phyloP scores from a whole-genome alignment of 345 rosid genomes.

The Arabidopsis suecica region DNA sequence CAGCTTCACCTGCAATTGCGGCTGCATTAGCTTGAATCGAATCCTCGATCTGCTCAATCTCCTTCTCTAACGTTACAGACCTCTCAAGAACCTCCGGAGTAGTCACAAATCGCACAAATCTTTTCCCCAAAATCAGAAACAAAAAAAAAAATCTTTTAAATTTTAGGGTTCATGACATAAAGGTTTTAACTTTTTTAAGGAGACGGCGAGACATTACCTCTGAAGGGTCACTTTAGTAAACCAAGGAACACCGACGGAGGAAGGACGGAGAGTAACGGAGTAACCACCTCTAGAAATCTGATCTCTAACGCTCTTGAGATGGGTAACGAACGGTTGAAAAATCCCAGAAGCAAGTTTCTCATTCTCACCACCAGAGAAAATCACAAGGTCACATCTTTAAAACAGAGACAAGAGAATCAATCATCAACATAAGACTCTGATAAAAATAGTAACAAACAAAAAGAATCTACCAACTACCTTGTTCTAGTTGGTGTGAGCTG shows the following conservation, averaged over 20 bases:
- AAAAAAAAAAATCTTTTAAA: background rate
- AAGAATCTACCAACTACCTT: slow-evolving; percentile 56
- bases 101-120: slow-evolving; percentile 92
- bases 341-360: slow-evolving; percentile 93
- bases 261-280: slow-evolving; percentile 77
- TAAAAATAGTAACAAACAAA: background rate
- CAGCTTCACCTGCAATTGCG: slow-evolving; percentile 55
- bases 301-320: slow-evolving; percentile 79
- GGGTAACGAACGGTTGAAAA: slow-evolving; percentile 81
- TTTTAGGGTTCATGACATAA: background rate
- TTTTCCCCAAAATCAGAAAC: slow-evolving; percentile 31
- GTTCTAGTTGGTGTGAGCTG: slow-evolving; percentile 99
- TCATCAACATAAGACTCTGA: background rate
- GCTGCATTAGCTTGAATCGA: slow-evolving; percentile 71
- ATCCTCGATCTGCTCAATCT: slow-evolving; percentile 81
- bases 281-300: slow-evolving; percentile 94
- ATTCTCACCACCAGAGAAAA: slow-evolving; percentile 66
- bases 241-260: slow-evolving; percentile 62
- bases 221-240: slow-evolving; percentile 90
- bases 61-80: slow-evolving; percentile 81
- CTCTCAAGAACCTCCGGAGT: slow-evolving; percentile 98
- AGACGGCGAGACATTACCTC: slow-evolving; percentile 52
- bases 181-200: background rate
- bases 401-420: slow-evolving; percentile 5
- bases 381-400: slow-evolving; percentile 88